Evolutionary conservation across 2,329 filamentous ascomycete species (phyloP).

Genomic region (Fusarium solani-melongenae): DNA sequence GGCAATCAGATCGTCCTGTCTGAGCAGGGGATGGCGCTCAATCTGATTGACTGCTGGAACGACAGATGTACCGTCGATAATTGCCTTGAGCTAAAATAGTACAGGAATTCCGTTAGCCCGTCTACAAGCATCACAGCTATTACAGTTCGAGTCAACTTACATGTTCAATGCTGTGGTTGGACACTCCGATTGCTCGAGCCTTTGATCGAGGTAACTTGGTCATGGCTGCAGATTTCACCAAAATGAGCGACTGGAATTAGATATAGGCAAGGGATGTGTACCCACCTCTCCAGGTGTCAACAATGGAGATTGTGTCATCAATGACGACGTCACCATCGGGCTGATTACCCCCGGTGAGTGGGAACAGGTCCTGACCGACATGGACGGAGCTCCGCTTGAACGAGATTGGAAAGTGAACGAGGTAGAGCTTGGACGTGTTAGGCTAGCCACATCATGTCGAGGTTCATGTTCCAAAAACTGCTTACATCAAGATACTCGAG

Average conservation of each 20-base stretch:
- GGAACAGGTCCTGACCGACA: slow-evolving; percentile 60
- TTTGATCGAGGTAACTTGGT: slow-evolving; percentile 47
- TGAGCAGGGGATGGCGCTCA: slow-evolving; percentile 80
- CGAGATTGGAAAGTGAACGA: slow-evolving; percentile 9
- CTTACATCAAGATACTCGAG: slow-evolving; percentile 7
- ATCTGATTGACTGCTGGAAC: slow-evolving; percentile 81
- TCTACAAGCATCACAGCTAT: not conserved
- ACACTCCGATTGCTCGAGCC: slow-evolving; percentile 78
- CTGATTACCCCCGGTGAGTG: slow-evolving; percentile 64
- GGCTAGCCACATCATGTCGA: not conserved
- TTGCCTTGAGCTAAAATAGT: slow-evolving; percentile 59
- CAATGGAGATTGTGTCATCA: slow-evolving; percentile 15
- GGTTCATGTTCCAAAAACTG: not conserved
- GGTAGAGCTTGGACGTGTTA: slow-evolving; percentile 1
- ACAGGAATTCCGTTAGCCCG: not conserved
- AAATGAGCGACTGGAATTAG: not conserved
- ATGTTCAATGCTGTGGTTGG: slow-evolving; percentile 75
- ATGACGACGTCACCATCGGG: slow-evolving; percentile 66
- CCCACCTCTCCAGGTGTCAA: slow-evolving; percentile 19
- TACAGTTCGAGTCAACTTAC: not conserved
- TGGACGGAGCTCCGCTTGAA: not conserved
- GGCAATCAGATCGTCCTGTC: slow-evolving; percentile 67
- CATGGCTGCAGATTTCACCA: not conserved
- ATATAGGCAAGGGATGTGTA: not conserved
- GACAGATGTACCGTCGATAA: slow-evolving; percentile 67